A percentile compares a stretch with the other conserved stretches of the same genome.
These are phyloP conservation scores for Blyttiomyces sp. DNA, from an alignment of 371 early-diverging fungal genomes.

Conservation along the genomic window DNA sequence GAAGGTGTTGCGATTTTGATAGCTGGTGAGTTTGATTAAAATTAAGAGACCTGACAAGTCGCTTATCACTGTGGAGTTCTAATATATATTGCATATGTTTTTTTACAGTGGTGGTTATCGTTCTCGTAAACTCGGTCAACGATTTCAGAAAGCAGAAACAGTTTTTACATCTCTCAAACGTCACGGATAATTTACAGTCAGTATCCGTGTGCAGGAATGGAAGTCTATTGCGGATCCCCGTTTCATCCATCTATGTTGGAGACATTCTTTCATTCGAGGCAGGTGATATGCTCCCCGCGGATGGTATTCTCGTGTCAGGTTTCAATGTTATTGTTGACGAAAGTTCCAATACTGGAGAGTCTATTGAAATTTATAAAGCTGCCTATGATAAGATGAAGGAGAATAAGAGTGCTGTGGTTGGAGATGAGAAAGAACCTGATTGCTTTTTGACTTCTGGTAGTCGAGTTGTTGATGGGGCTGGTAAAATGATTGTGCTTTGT, in stretches of 20 bases:
- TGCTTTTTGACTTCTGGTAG: constrained; percentile 89
- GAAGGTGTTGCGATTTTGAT: constrained; percentile 87
- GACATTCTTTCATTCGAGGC: constrained; percentile 45
- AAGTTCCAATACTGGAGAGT: constrained; percentile 78
- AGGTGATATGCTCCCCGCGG: constrained; percentile 56
- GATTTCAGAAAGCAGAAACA: constrained; percentile 87
- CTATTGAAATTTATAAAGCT: constrained; percentile 61
- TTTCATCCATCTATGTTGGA: constrained; percentile 43
- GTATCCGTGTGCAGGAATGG: constrained; percentile 36
- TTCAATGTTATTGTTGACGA: constrained; percentile 42
- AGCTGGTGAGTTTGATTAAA: constrained; percentile 44
- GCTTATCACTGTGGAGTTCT: background rate
- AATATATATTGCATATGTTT: background rate
- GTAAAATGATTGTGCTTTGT: constrained; percentile 76
- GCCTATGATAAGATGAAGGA: constrained; percentile 42
- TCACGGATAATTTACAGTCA: constrained; percentile 29
- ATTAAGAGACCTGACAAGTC: background rate
- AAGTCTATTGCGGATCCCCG: constrained; percentile 19
- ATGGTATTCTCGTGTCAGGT: constrained; percentile 32
- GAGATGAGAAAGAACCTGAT: no score
- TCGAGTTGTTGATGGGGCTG: constrained; percentile 87
- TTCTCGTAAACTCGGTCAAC: constrained; percentile 74
- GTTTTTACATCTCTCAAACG: constrained; percentile 80
- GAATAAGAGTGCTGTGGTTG: no score
- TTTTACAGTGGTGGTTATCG: constrained; percentile 64